Conservation (phyloP, 2,329 filamentous ascomycete species). For the Aspergillus costaricaensis region DNA sequence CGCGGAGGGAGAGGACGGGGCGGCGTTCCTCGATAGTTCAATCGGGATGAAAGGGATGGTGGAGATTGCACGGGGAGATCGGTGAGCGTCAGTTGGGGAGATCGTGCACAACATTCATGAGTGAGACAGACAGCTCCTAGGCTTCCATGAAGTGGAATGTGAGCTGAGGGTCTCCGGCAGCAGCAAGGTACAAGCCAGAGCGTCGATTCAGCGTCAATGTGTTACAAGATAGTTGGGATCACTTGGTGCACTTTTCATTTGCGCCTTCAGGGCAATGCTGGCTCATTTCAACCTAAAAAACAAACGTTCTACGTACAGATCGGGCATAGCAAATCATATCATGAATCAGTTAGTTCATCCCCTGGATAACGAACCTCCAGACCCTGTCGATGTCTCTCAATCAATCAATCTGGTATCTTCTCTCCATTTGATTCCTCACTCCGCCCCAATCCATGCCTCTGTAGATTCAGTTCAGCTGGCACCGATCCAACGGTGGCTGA, state of each 20-base stretch:
- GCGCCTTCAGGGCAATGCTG: background rate
- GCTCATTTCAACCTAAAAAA: slow-evolving; percentile 11
- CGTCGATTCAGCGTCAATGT: too few species aligned
- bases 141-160: too few species aligned
- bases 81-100: background rate
- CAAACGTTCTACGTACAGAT: slow-evolving; percentile 34
- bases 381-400: slow-evolving; percentile 30
- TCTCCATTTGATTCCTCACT: slow-evolving; percentile 19
- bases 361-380: slow-evolving; percentile 21
- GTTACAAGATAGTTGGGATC: too few species aligned
- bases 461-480: slow-evolving; percentile 9
- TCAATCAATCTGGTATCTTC: slow-evolving; percentile 16
- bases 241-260: too few species aligned
- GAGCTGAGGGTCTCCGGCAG: too few species aligned
- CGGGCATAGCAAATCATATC: slow-evolving; percentile 32
- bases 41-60: too few species aligned
- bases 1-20: background rate
- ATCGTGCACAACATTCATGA: background rate
- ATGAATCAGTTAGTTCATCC: slow-evolving; percentile 32
- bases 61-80: background rate
- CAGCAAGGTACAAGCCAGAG: background rate
- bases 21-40: background rate
- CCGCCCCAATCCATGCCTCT: slow-evolving; percentile 17
- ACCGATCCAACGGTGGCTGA: slow-evolving; percentile 8
- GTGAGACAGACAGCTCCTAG: background rate